A percentile compares a stretch with the other conserved stretches of the same genome.
phyloP scores from a whole-genome alignment of 805 yeast genomes.

The Metschnikowia hibisci region DNA sequence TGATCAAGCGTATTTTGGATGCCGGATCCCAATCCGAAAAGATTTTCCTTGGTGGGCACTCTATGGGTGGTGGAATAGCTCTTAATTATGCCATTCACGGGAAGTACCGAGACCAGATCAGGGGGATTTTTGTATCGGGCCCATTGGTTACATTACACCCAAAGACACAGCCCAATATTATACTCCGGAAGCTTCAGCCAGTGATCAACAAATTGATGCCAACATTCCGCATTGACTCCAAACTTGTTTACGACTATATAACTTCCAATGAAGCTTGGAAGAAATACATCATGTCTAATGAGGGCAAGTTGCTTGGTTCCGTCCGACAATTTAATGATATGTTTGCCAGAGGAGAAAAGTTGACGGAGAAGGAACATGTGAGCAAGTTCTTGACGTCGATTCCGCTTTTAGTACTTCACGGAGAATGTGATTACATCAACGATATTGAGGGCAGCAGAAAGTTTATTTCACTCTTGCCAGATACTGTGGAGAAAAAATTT shows the following conservation, averaged over 20 bases:
- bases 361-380: constrained; percentile 38
- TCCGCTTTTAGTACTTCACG: constrained; percentile 59
- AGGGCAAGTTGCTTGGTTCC: constrained; percentile 41
- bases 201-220: constrained; percentile 40
- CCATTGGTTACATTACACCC: constrained; percentile 62
- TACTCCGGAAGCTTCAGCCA: constrained; percentile 42
- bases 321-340: constrained; percentile 64
- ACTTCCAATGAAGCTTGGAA: constrained; percentile 48
- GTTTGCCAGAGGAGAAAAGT: constrained; percentile 54
- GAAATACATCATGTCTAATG: constrained; percentile 39
- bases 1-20: constrained; percentile 44
- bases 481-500: constrained; percentile 31
- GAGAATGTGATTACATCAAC: constrained; percentile 60
- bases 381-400: constrained; percentile 34
- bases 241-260: constrained; percentile 49
- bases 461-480: constrained; percentile 35
- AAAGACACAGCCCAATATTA: constrained; percentile 49
- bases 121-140: constrained; percentile 49
- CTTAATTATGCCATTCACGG: constrained; percentile 62
- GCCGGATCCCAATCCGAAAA: constrained; percentile 32
- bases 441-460: constrained; percentile 44
- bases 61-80: constrained; percentile 78
- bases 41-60: constrained; percentile 60
- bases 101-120: constrained; percentile 41
- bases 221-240: constrained; percentile 50